Evolutionary conservation across 2,329 filamentous ascomycete species (phyloP).

Genomic region (Rhynchosporium graminicola): DNA sequence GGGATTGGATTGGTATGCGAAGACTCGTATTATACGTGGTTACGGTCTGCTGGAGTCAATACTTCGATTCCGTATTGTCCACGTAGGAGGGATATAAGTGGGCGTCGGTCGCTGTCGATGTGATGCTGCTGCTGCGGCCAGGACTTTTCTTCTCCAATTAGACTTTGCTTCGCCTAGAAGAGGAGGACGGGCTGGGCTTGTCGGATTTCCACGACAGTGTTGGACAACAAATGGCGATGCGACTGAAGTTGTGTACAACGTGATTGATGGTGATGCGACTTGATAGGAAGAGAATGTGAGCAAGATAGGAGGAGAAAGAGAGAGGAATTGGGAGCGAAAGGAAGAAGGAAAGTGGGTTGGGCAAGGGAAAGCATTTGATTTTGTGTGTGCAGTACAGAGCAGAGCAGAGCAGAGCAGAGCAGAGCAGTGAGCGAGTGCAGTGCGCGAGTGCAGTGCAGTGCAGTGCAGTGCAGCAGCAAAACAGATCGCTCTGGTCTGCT

Average conservation of each 20-base stretch:
- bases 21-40: constrained; percentile 37
- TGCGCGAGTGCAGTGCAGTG: not conserved
- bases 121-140: constrained; percentile 31
- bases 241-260: constrained; percentile 16
- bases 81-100: constrained; percentile 35
- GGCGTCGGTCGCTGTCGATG: constrained; percentile 27
- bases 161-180: constrained; percentile 40
- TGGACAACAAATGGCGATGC: constrained; percentile 26
- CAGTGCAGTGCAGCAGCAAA: not conserved
- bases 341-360: constrained; percentile 6
- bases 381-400: constrained; percentile 8
- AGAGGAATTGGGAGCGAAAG: constrained; percentile 8
- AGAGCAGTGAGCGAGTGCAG: too few relatives aligned
- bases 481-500: not conserved
- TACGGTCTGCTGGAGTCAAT: constrained; percentile 31
- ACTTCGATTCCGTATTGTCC: constrained; percentile 32
- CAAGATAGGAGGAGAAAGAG: constrained; percentile 8
- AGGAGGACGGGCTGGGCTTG: constrained; percentile 34
- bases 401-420: too few relatives aligned
- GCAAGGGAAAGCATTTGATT: constrained; percentile 3
- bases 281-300: constrained; percentile 12
- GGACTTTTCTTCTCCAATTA: constrained; percentile 35
- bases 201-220: constrained; percentile 21
- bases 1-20: constrained; percentile 15
- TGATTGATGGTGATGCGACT: constrained; percentile 15